Base-by-base conservation (phyloP, 139 green algal species). In the Haematococcus sp. region DNA sequence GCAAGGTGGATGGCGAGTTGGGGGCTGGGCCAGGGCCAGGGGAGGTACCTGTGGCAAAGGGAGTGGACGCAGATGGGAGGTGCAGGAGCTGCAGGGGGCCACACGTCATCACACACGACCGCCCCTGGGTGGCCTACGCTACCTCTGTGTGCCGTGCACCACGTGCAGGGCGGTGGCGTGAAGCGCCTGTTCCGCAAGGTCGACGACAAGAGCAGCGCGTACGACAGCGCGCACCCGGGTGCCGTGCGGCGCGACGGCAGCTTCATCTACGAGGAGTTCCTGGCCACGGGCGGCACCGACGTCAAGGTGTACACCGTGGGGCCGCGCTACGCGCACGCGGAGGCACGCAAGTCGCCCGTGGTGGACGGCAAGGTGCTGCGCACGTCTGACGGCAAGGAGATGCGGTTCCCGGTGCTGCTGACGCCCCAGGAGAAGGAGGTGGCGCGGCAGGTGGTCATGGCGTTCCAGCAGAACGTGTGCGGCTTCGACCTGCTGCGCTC, bases 171-270 rank as follows among this genome's bases (percentile, higher is more conserved):
- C 27, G 96, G 96, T 20, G 96, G 96, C 25, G 92, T 98, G 55
- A 99, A 99, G 79, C 85, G 84, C 63, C 84, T 99, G 52, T 99
- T 98, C 78, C 86, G 96, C 55, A 99, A 99, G 86, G 86, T 97
- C 22, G 83, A 95, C 73, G 89, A 97, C 84, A 92, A 91, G 75
- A 90, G 83, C 34, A 88, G 78, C 34, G 85, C 93, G 69, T 98
- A 96, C 65, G 87, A 97, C 71, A 78, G 83, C 25, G 86, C 77
- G 16, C 90, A 98, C 81, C 83, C 89, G 2, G 93, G 92, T 40
- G 88, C 75, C 40, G 88, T 97, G 23, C 88, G 95, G 30, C 77
- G 93, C 2, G 82, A 94, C 27, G 61, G 61, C 31, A 52, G 31
- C 33, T 68, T 52, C 61, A 97, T 99, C 70, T 98, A 98, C 69